A percentile compares a stretch with the other conserved stretches of the same genome.
Conservation (phyloP, 1,284 basidiomycete genomes). For the Trametes pubescens region DNA sequence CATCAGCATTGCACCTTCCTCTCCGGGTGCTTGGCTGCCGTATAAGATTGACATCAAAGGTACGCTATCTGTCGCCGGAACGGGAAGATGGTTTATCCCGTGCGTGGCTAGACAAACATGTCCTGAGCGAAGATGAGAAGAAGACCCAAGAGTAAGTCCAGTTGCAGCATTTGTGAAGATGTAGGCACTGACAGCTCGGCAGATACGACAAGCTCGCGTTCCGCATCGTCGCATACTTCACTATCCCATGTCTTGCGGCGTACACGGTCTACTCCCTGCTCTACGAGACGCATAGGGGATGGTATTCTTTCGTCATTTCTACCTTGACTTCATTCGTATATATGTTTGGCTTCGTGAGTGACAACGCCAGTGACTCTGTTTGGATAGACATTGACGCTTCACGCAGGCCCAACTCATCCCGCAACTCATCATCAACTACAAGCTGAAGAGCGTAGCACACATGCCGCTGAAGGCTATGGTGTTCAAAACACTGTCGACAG, state of each 20-base stretch:
- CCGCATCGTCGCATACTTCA: conserved; percentile 89
- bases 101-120: conserved; percentile 81
- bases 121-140: conserved; percentile 93
- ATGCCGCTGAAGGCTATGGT: conserved; percentile 98
- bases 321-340: conserved; percentile 91
- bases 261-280: conserved; percentile 92
- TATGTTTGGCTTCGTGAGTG: conserved; percentile 94
- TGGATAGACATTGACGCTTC: neutral
- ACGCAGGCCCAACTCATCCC: conserved; percentile 87
- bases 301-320: conserved; percentile 95
- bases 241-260: conserved; percentile 84
- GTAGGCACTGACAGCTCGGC: conserved; percentile 30
- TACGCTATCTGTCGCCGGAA: conserved; percentile 37
- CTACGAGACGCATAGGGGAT: conserved; percentile 90
- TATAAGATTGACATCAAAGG: conserved; percentile 86
- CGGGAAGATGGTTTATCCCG: neutral
- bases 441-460: conserved; percentile 92
- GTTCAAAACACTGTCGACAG: conserved; percentile 90
- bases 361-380: conserved; percentile 19
- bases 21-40: conserved; percentile 73
- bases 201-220: conserved; percentile 90
- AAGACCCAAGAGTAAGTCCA: conserved; percentile 92
- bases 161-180: neutral
- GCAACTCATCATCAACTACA: conserved; percentile 96
- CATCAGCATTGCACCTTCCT: conserved; percentile 69